These are phyloP conservation scores for Fusarium odoratissimum DNA, from an alignment of 2,329 filamentous ascomycete genomes.

Conservation along the genomic window DNA sequence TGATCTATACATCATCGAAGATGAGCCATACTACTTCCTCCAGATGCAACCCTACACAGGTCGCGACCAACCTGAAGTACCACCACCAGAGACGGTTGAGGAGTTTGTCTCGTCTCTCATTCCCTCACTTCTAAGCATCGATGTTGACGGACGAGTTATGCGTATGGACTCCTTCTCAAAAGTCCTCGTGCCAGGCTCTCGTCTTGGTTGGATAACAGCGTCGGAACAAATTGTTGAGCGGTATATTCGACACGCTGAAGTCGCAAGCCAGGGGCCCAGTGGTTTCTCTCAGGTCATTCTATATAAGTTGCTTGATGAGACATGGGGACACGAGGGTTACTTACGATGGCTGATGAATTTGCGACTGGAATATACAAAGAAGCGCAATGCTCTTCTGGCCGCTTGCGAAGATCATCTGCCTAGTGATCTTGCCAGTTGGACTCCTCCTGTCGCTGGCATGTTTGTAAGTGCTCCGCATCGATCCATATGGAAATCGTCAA, in stretches of 20 bases:
- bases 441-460: conserved; percentile 87
- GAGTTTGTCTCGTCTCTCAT: conserved; percentile 73
- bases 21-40: conserved; percentile 95
- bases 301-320: conserved; percentile 90
- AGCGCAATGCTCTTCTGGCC: conserved; percentile 79
- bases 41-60: conserved; percentile 84
- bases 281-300: conserved; percentile 87
- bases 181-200: conserved; percentile 83
- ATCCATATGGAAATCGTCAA: not conserved
- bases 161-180: conserved; percentile 95
- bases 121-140: conserved; percentile 82
- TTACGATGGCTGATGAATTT: conserved; percentile 89
- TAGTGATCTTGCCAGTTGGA: conserved; percentile 80
- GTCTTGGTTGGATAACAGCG: conserved; percentile 89
- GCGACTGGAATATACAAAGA: conserved; percentile 81
- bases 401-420: conserved; percentile 86
- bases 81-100: conserved; percentile 70
- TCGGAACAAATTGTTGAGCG: conserved; percentile 86
- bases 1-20: conserved; percentile 88
- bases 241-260: conserved; percentile 85
- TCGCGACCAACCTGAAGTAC: conserved; percentile 60
- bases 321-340: conserved; percentile 93
- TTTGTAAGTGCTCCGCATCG: conserved; percentile 74
- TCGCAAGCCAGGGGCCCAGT: conserved; percentile 84
- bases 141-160: conserved; percentile 87